Percentiles rank a stretch among this genome's conserved stretches.
phyloP scores from a whole-genome alignment of 2,329 filamentous ascomycete genomes.

The Colletotrichum truncatum region DNA sequence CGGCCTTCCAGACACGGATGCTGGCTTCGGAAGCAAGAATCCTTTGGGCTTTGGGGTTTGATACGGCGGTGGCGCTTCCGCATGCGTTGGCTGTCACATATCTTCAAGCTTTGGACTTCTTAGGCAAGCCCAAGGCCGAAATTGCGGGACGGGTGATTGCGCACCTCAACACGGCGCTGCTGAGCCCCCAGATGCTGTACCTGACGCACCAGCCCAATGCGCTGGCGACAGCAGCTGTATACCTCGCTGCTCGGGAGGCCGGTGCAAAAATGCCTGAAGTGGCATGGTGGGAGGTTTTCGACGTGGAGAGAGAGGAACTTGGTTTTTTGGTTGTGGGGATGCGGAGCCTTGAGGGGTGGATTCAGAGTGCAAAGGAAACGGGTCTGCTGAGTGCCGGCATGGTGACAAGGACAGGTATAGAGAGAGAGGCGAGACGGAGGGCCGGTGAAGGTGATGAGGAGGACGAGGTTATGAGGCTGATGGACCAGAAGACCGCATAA shows the following conservation, averaged over 20 bases:
- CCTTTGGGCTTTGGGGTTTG: constrained; percentile 76
- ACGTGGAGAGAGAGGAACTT: constrained; percentile 92
- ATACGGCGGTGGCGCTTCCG: constrained; percentile 85
- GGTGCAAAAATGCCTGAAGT: constrained; percentile 81
- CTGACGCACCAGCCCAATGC: constrained; percentile 90
- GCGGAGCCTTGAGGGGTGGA: constrained; percentile 79
- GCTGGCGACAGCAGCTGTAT: constrained; percentile 88
- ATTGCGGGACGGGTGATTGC: constrained; percentile 74
- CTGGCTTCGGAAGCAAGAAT: constrained; percentile 81
- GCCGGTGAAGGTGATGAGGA: constrained; percentile 54
- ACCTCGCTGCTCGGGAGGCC: constrained; percentile 83
- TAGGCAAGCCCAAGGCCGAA: constrained; percentile 53
- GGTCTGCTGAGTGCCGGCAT: constrained; percentile 60
- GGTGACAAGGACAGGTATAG: constrained; percentile 66
- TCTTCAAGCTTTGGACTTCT: constrained; percentile 84
- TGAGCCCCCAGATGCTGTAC: constrained; percentile 90
- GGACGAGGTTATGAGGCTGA: constrained; percentile 50
- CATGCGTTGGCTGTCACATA: constrained; percentile 91
- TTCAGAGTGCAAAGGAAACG: constrained; percentile 63
- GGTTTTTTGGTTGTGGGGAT: constrained; percentile 91
- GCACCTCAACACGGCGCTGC: constrained; percentile 85
- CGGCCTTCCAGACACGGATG: constrained; percentile 69
- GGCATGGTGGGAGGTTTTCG: constrained; percentile 98
- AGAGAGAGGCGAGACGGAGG: constrained; percentile 66
- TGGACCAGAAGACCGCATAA: constrained; percentile 29